phyloP scores from a whole-genome alignment of 2,329 filamentous ascomycete species.

The Leptographium lundbergii region DNA sequence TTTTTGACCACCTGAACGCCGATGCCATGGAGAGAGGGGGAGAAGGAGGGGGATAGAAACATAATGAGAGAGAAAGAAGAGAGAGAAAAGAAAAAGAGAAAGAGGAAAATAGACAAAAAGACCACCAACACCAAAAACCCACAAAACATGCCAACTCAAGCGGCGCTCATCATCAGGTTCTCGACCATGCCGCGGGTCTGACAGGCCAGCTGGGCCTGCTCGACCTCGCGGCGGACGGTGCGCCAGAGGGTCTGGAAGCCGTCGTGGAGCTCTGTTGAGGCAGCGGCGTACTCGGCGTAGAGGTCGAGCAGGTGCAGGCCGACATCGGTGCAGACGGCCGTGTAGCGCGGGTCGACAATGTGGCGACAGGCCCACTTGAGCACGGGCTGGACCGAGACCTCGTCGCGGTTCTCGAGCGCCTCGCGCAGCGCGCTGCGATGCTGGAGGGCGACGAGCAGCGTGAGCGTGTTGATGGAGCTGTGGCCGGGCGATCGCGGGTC shows the following conservation, averaged over 20 bases:
- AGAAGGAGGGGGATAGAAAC: not conserved
- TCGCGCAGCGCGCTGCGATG: constrained; percentile 77
- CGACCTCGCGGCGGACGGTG: constrained; percentile 63
- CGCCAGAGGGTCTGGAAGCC: constrained; percentile 57
- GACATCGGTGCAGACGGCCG: constrained; percentile 71
- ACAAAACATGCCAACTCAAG: not conserved
- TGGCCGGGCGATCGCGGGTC: constrained; percentile 37
- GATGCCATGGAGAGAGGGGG: not conserved
- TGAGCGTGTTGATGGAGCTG: constrained; percentile 53
- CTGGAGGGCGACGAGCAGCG: constrained; percentile 69
- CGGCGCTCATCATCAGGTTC: constrained; percentile 40
- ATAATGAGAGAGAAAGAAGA: not conserved
- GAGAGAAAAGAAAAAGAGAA: not conserved
- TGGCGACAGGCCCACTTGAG: constrained; percentile 72
- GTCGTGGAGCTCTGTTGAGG: constrained; percentile 58
- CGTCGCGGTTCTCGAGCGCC: constrained; percentile 70
- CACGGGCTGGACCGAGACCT: constrained; percentile 68
- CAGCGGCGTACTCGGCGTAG: constrained; percentile 68
- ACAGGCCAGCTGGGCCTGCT: constrained; percentile 70
- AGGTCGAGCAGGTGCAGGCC: constrained; percentile 73
- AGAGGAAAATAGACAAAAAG: not conserved
- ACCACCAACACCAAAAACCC: not conserved
- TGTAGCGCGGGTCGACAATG: constrained; percentile 71
- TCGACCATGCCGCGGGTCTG: constrained; percentile 83
- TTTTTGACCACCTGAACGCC: not conserved